Percentiles rank a stretch among this genome's conserved stretches.
Evolutionary conservation across 805 yeast genomes (phyloP).

Genomic region (Ogataea dorogensis): DNA sequence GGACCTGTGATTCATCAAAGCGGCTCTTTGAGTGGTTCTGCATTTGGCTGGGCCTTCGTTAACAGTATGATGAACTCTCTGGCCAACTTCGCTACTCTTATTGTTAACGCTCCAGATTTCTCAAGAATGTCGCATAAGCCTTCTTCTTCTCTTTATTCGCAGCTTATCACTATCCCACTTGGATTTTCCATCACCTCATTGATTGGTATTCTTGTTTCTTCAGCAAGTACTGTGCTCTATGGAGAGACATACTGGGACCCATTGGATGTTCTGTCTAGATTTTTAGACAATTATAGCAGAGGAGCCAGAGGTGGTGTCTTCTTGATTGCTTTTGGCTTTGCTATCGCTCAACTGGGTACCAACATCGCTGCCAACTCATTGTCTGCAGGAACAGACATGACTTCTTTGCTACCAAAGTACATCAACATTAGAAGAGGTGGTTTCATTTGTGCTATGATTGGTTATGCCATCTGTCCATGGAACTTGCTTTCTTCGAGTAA

Average conservation of each 20-base stretch:
- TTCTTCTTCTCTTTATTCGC: constrained; percentile 52
- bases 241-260: constrained; percentile 83
- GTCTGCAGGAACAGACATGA: constrained; percentile 71
- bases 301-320: constrained; percentile 82
- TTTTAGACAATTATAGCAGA: constrained; percentile 50
- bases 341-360: constrained; percentile 75
- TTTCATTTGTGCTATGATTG: constrained; percentile 69
- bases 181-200: constrained; percentile 79
- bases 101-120: constrained; percentile 87
- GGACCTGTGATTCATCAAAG: constrained; percentile 67
- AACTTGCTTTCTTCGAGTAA: constrained; percentile 66
- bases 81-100: constrained; percentile 86
- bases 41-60: constrained; percentile 80
- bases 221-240: constrained; percentile 68
- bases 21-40: constrained; percentile 53
- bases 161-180: constrained; percentile 65
- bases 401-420: constrained; percentile 62
- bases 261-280: constrained; percentile 65
- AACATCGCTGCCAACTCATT: constrained; percentile 72
- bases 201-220: constrained; percentile 81
- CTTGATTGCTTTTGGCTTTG: constrained; percentile 66
- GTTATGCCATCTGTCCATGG: constrained; percentile 81
- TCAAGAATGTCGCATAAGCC: constrained; percentile 72
- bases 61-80: constrained; percentile 74
- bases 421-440: constrained; percentile 79